Evolutionary conservation across 1,284 basidiomycete genomes (phyloP).

Genomic region (Entoloma clypeatum): DNA sequence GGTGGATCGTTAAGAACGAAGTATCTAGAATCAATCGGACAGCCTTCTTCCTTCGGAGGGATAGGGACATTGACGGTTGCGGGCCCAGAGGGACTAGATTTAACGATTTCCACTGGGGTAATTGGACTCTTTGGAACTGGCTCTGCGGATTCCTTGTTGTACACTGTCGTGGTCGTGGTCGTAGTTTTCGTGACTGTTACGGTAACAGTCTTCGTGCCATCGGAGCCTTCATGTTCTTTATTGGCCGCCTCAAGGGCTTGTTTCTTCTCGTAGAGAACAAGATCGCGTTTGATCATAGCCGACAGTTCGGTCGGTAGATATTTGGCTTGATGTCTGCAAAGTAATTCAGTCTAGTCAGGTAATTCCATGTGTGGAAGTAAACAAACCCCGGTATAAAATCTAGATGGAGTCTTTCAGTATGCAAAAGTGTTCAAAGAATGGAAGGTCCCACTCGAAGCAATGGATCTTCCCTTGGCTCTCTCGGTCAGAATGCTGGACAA

Average conservation of each 20-base stretch:
- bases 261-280: slow-evolving; percentile 24
- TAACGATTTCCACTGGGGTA: slow-evolving; percentile 8
- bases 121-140: too few relatives aligned
- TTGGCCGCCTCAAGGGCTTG: slow-evolving; percentile 19
- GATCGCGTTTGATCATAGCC: slow-evolving; percentile 21
- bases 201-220: slow-evolving; percentile 14
- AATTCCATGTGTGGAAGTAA: slow-evolving; percentile 8
- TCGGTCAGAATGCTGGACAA: slow-evolving; percentile 39
- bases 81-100: slow-evolving; percentile 16
- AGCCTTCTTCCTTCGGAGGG: slow-evolving; percentile 7
- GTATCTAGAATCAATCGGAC: slow-evolving; percentile 14
- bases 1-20: slow-evolving; percentile 2
- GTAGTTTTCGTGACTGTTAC: slow-evolving; percentile 19
- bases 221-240: slow-evolving; percentile 19
- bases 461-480: slow-evolving; percentile 42
- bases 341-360: too few relatives aligned
- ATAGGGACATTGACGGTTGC: slow-evolving; percentile 9
- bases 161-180: slow-evolving; percentile 20
- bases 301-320: slow-evolving; percentile 14
- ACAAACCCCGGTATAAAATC: slow-evolving; percentile 33
- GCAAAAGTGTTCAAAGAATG: background rate
- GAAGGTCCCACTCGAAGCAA: slow-evolving; percentile 41
- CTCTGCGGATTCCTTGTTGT: slow-evolving; percentile 11
- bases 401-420: slow-evolving; percentile 7
- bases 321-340: slow-evolving; percentile 14